These are phyloP conservation scores for Tephrocybe sp. DNA, from an alignment of 768 basidiomycete species.

Conservation along the genomic window DNA sequence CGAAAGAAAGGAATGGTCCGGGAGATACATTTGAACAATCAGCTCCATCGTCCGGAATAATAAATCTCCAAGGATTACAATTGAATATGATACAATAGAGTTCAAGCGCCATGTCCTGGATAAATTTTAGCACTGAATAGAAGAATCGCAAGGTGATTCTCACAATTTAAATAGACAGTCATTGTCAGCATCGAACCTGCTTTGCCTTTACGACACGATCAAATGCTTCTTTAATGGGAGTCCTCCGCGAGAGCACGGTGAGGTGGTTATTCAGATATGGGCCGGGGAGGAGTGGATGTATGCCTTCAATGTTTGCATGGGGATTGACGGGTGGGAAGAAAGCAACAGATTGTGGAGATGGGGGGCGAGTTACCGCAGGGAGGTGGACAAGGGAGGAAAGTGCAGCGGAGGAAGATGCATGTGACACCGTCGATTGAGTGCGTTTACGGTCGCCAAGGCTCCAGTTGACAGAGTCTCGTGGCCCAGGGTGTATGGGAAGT, in stretches of 20 bases:
- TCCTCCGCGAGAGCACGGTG: slow-evolving; percentile 61
- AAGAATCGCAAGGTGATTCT: background rate
- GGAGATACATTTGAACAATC: too few species aligned
- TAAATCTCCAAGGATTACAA: too few species aligned
- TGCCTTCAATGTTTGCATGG: slow-evolving; percentile 50
- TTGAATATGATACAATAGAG: slow-evolving; percentile 5
- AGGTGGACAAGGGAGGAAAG: slow-evolving; percentile 56
- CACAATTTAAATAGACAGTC: slow-evolving; percentile 2
- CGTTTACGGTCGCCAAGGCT: slow-evolving; percentile 43
- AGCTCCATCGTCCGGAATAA: too few species aligned
- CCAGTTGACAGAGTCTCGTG: slow-evolving; percentile 27
- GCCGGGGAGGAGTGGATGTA: slow-evolving; percentile 69
- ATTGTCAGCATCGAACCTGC: slow-evolving; percentile 26
- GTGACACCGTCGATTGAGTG: slow-evolving; percentile 56
- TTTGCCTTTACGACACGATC: slow-evolving; percentile 65
- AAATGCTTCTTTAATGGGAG: slow-evolving; percentile 67
- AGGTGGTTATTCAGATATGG: slow-evolving; percentile 72
- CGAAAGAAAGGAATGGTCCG: too few species aligned
- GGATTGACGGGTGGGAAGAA: slow-evolving; percentile 67
- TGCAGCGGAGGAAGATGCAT: slow-evolving; percentile 52
- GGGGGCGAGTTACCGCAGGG: slow-evolving; percentile 44
- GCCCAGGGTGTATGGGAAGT: slow-evolving; percentile 42
- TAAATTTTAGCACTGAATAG: background rate
- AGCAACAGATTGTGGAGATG: slow-evolving; percentile 47
- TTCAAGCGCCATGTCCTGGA: too few species aligned